Base-by-base conservation (phyloP, 805 yeast species). In the Candida sithepensis region DNA sequence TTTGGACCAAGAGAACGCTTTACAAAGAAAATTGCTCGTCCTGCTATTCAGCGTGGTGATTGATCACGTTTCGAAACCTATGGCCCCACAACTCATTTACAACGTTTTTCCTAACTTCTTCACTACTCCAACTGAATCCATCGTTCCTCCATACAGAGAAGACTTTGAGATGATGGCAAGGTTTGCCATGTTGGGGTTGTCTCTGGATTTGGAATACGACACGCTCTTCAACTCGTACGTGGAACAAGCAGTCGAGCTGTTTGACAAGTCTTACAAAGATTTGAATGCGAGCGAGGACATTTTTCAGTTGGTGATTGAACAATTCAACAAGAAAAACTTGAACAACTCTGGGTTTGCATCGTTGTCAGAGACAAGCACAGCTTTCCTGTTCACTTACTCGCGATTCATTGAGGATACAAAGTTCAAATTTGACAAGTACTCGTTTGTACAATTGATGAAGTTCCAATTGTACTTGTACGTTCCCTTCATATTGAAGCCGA, bases 171-270 rank as follows among this genome's bases (percentile, higher is more conserved):
- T 64, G 20, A 36, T 55, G 28, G 50, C 53, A 24, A 48, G 66
- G 43, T 46, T 57, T 69, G 23, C 64, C 64, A 41, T 64, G 60
- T 68, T 89, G 49, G 75, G 85, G 0, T 58, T 72, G 28, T 79
- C 94, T 3, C 78, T 77, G 64, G 98, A 91, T 64, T 59, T 88
- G 44, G 79, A 84, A 44, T 66, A 82, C 12, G 66, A 65, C n/a
- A 56, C 58, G 1, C 64, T 65, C 20, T 73, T 84, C 39, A 50
- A 55, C 2, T 54, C 67, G 1, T 63, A 57, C 57, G 58, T 72
- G 8, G 55, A 60, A 3, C 70, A 71, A 30, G 64, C 82, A 2
- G 64, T 62, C 38, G 56, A 61, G 2, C 58, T 84, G 2, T 79
- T 85, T 43, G 57, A 61, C 10, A 30, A 39, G 13, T 40, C 51